Evolutionary conservation across 352 stramenopile species (phyloP).

Genomic region (Globisporangium nagaii): DNA sequence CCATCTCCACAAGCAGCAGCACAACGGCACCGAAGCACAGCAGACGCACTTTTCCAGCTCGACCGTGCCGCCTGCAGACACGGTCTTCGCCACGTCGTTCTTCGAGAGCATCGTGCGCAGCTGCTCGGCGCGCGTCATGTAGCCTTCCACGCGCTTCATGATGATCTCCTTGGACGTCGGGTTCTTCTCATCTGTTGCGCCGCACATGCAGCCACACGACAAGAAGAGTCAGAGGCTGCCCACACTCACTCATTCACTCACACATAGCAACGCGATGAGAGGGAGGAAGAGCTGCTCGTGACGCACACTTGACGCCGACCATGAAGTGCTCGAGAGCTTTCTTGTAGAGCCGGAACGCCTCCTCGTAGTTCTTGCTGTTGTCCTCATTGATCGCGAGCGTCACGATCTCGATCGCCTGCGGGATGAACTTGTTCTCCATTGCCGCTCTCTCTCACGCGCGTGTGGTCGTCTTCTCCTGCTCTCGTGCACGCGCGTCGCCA

Average conservation of each 20-base stretch:
- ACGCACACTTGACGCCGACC: constrained; percentile 85
- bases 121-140: constrained; percentile 88
- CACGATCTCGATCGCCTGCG: constrained; percentile 88
- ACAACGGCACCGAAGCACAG: not conserved
- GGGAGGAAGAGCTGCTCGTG: not conserved
- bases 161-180: constrained; percentile 87
- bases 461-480: not conserved
- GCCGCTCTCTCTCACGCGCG: not conserved
- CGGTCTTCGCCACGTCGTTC: constrained; percentile 39
- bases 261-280: too few relatives aligned
- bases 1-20: not conserved
- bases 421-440: constrained; percentile 91
- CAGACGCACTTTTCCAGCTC: constrained; percentile 70
- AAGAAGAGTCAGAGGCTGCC: too few relatives aligned
- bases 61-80: constrained; percentile 43
- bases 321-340: constrained; percentile 89
- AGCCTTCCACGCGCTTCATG: constrained; percentile 87
- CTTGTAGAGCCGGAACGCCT: constrained; percentile 84
- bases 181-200: constrained; percentile 84
- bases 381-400: constrained; percentile 84
- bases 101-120: constrained; percentile 80
- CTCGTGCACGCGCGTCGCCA: not conserved
- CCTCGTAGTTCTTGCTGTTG: constrained; percentile 88
- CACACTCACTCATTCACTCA: too few relatives aligned
- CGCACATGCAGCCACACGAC: not conserved